Evolutionary conservation across 2,329 filamentous ascomycete species (phyloP).

Genomic region (Stemphylium vesicarium): DNA sequence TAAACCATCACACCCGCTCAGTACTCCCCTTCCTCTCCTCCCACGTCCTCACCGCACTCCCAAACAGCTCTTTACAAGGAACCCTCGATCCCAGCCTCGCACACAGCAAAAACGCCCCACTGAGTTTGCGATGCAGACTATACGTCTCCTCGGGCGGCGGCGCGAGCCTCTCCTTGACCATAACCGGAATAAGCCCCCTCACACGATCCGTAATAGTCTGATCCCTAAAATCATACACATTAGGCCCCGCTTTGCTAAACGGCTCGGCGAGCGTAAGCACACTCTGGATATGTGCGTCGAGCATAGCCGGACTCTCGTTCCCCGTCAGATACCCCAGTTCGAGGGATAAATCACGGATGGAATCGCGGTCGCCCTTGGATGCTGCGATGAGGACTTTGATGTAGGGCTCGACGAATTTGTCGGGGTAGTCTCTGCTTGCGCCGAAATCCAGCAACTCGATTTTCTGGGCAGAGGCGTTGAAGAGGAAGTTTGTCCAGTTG

Average conservation of each 20-base stretch:
- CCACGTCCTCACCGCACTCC: constrained; percentile 56
- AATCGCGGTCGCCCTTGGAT: constrained; percentile 68
- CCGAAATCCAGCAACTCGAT: constrained; percentile 96
- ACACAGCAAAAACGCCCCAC: constrained; percentile 92
- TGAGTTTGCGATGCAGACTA: constrained; percentile 90
- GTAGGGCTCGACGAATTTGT: constrained; percentile 80
- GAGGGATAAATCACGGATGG: constrained; percentile 72
- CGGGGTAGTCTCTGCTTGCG: constrained; percentile 84
- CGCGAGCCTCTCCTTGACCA: constrained; percentile 86
- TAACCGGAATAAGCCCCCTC: constrained; percentile 84
- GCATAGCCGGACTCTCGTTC: constrained; percentile 82
- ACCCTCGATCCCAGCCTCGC: constrained; percentile 85
- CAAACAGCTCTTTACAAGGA: constrained; percentile 80
- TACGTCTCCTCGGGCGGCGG: constrained; percentile 98
- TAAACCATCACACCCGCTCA: background rate
- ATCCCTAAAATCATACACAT: constrained; percentile 87
- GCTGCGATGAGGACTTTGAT: constrained; percentile 81
- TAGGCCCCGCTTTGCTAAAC: constrained; percentile 75
- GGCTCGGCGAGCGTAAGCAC: constrained; percentile 92
- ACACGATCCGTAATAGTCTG: constrained; percentile 98
- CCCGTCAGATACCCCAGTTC: constrained; percentile 91
- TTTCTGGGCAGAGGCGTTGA: constrained; percentile 72
- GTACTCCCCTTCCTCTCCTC: constrained; percentile 22
- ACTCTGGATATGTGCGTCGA: constrained; percentile 86
- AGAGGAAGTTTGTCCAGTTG: constrained; percentile 99